Evolutionary conservation across 192 early-diverging fungal genomes (phyloP).

Genomic region (Fimicolochytrium jonesii): DNA sequence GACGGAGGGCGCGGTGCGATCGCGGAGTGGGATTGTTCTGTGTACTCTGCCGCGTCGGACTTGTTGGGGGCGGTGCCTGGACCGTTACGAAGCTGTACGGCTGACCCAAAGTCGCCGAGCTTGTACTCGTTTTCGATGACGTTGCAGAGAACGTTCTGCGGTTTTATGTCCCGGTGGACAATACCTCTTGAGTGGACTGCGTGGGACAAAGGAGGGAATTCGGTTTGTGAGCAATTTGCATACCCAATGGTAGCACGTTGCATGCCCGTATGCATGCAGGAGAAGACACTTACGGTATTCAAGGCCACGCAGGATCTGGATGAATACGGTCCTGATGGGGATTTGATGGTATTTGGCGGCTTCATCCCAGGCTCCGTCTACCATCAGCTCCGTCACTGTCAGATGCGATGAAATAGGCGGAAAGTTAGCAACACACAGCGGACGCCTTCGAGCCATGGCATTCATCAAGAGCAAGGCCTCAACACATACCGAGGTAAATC

Average conservation of each 20-base stretch:
- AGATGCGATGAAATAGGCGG: conserved; percentile 43
- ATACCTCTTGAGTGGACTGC: conserved; percentile 91
- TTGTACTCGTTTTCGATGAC: conserved; percentile 77
- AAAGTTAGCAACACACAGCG: conserved; percentile 11
- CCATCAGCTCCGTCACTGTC: conserved; percentile 56
- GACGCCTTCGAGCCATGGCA: not conserved
- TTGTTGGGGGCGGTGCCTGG: not conserved
- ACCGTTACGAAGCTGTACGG: conserved; percentile 43
- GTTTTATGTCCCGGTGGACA: conserved; percentile 97
- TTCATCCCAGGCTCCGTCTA: too few species aligned
- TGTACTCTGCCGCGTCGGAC: not conserved
- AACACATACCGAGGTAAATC: conserved; percentile 77
- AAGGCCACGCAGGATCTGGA: conserved; percentile 84
- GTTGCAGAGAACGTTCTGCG: conserved; percentile 86
- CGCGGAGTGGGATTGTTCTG: too few species aligned
- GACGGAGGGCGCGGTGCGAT: too few species aligned
- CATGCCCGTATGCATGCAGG: not conserved
- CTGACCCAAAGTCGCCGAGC: conserved; percentile 99
- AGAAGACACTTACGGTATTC: conserved; percentile 70
- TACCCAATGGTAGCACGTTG: too few species aligned
- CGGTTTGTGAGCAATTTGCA: too few species aligned
- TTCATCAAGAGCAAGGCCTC: not conserved
- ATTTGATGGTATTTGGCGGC: too few species aligned
- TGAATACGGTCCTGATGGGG: too few species aligned
- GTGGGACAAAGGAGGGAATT: not conserved